Evolutionary conservation across 2,329 filamentous ascomycete genomes (phyloP).

Genomic region (Trichoderma koningii): DNA sequence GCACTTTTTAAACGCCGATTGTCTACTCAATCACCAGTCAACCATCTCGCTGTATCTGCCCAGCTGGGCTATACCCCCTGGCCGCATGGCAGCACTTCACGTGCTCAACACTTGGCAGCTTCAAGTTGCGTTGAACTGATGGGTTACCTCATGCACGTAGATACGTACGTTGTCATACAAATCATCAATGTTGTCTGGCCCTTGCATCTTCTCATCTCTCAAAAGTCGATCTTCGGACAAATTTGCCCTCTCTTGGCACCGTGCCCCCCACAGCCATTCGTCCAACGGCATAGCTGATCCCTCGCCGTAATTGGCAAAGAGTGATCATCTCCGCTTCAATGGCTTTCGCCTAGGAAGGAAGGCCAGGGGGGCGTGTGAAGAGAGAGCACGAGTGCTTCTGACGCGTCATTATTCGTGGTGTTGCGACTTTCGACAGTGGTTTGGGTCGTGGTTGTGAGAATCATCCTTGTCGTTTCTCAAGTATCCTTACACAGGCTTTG

Average conservation of each 20-base stretch:
- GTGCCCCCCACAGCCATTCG: neutral
- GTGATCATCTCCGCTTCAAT: slow-evolving; percentile 13
- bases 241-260: neutral
- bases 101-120: neutral
- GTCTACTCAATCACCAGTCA: too few species aligned
- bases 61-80: too few species aligned
- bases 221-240: neutral
- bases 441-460: neutral
- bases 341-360: neutral
- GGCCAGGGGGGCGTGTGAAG: slow-evolving; percentile 3
- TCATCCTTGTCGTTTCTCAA: neutral
- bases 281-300: neutral
- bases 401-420: neutral
- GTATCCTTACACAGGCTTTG: neutral
- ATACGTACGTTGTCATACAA: neutral
- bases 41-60: too few species aligned
- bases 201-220: slow-evolving; percentile 7
- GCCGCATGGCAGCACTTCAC: neutral
- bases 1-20: too few species aligned
- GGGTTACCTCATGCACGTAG: neutral
- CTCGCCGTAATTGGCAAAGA: slow-evolving; percentile 2
- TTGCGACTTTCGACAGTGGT: neutral
- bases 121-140: neutral
- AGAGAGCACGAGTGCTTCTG: neutral
- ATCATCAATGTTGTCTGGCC: neutral